phyloP scores from a whole-genome alignment of 202 grass and related monocot genomes.

The Eragrostis tef region DNA sequence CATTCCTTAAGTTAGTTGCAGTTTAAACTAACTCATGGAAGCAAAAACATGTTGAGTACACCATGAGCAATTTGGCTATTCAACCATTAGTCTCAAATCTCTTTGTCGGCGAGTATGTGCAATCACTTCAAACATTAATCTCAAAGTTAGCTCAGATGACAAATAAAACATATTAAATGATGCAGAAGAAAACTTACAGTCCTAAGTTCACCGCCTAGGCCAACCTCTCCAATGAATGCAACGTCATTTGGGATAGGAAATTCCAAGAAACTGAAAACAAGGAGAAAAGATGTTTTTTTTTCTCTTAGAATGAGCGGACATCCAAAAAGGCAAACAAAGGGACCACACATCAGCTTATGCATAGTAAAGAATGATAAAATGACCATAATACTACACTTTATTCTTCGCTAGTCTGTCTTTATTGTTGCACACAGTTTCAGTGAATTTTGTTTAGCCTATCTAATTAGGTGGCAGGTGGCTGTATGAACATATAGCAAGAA shows the following conservation, averaged over 20 bases:
- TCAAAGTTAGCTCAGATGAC: neutral
- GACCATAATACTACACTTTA: neutral
- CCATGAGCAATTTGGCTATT: neutral
- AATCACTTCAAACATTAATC: constrained; percentile 4
- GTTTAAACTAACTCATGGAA: neutral
- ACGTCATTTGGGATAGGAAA: constrained; percentile 86
- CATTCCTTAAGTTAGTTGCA: neutral
- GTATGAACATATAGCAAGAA: neutral
- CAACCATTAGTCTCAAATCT: too few species aligned
- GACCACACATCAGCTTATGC: neutral
- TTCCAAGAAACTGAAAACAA: constrained; percentile 84
- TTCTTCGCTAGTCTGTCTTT: constrained; percentile 6
- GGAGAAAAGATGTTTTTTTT: neutral
- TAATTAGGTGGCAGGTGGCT: constrained; percentile 22
- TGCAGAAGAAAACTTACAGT: constrained; percentile 63
- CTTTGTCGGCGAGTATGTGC: neutral
- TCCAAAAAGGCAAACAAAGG: constrained; percentile 21
- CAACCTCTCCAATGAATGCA: constrained; percentile 94
- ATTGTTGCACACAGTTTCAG: neutral
- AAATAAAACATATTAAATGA: constrained; percentile 37
- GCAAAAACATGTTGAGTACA: neutral
- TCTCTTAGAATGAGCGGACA: constrained; percentile 21
- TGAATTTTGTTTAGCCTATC: constrained; percentile 16
- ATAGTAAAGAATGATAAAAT: constrained; percentile 19
- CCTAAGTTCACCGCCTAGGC: constrained; percentile 88